These are phyloP conservation scores for Mycena belliarum DNA, from an alignment of 768 basidiomycete genomes.

Conservation along the genomic window DNA sequence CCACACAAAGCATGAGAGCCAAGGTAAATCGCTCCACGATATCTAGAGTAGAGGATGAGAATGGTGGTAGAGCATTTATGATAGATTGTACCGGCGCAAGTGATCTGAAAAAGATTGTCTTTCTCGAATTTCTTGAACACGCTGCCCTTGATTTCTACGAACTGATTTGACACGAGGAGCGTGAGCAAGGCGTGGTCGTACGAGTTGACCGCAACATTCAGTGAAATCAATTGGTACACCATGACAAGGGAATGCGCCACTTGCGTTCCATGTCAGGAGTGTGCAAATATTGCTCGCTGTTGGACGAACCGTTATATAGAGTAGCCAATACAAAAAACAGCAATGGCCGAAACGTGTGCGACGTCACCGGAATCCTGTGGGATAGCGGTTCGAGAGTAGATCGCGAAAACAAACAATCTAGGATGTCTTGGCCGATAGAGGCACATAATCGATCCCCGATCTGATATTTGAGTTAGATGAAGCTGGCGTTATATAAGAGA, in stretches of 20 bases:
- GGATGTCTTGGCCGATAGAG: constrained; percentile 95
- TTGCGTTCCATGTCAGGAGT: constrained; percentile 30
- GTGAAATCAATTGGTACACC: constrained; percentile 90
- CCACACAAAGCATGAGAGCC: constrained; percentile 84
- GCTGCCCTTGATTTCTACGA: constrained; percentile 98
- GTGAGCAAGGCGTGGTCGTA: constrained; percentile 96
- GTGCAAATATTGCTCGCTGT: background rate
- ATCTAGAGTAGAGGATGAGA: constrained; percentile 47
- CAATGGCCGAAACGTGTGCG: constrained; percentile 74
- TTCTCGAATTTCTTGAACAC: constrained; percentile 99
- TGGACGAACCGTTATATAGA: constrained; percentile 72
- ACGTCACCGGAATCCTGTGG: constrained; percentile 57
- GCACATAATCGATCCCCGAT: constrained; percentile 94
- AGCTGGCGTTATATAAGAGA: background rate
- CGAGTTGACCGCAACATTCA: constrained; percentile 98
- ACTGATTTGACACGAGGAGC: constrained; percentile 94
- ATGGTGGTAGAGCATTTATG: background rate
- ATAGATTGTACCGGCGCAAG: constrained; percentile 77
- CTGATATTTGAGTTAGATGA: constrained; percentile 41
- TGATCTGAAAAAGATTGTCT: constrained; percentile 97
- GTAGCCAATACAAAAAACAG: constrained; percentile 83
- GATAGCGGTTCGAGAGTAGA: constrained; percentile 82
- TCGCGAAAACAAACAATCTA: constrained; percentile 93
- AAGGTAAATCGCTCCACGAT: constrained; percentile 97
- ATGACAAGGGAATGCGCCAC: constrained; percentile 91